These are phyloP conservation scores for Globisporangium abappressorium DNA, from an alignment of 352 stramenopile species.

Conservation along the genomic window DNA sequence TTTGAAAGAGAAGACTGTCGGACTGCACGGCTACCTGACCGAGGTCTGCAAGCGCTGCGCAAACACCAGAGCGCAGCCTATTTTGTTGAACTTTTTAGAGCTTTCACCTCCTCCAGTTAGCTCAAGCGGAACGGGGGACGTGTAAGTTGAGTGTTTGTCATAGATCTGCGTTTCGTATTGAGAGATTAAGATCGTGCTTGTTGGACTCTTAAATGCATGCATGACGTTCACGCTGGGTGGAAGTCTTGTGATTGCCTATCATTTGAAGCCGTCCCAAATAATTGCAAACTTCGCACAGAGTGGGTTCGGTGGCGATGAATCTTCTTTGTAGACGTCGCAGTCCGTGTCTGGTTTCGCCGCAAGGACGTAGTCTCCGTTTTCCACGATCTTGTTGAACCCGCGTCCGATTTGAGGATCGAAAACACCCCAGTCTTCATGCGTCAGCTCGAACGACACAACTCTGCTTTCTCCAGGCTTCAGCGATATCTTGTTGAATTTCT, in stretches of 20 bases:
- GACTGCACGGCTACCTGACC: constrained; percentile 65
- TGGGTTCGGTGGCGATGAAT: constrained; percentile 21
- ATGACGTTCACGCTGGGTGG: neutral
- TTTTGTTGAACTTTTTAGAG: constrained; percentile 69
- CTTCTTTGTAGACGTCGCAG: constrained; percentile 63
- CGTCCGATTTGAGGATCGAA: constrained; percentile 58
- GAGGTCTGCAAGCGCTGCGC: constrained; percentile 73
- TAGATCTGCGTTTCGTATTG: constrained; percentile 5
- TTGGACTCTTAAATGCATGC: neutral
- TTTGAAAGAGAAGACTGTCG: constrained; percentile 75
- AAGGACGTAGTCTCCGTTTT: constrained; percentile 67
- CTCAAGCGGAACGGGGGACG: constrained; percentile 10
- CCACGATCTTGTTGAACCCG: constrained; percentile 58
- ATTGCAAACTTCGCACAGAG: constrained; percentile 48
- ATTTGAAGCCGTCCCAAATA: neutral
- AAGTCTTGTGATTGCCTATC: neutral
- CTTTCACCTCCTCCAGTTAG: constrained; percentile 23
- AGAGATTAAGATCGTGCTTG: neutral
- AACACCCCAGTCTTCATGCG: constrained; percentile 55
- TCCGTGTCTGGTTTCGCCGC: constrained; percentile 68
- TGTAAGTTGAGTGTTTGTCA: constrained; percentile 8
- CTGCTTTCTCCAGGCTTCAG: constrained; percentile 39
- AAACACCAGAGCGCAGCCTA: constrained; percentile 58
- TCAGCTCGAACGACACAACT: constrained; percentile 44
- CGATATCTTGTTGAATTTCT: constrained; percentile 74